Evolutionary conservation across 2,329 filamentous ascomycete species (phyloP).

Genomic region (Cladophialophora chaetospira): DNA sequence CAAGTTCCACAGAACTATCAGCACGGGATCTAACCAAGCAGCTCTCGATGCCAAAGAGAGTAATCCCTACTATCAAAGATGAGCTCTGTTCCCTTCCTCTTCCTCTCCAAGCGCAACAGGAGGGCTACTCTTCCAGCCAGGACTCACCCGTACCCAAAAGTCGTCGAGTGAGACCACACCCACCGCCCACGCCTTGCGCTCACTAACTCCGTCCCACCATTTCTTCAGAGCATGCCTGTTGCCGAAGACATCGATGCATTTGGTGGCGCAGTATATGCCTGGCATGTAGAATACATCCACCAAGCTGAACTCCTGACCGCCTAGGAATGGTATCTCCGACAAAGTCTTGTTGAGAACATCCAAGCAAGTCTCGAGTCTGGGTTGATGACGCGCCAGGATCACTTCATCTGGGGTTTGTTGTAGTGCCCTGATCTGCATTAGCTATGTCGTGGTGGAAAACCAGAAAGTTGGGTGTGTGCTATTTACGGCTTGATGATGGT

Average conservation of each 20-base stretch:
- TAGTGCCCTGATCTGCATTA: not conserved
- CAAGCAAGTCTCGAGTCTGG: slow-evolving; percentile 1
- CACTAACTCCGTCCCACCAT: slow-evolving; percentile 10
- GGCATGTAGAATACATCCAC: slow-evolving; percentile 15
- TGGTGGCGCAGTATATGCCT: not conserved
- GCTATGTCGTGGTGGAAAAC: not conserved
- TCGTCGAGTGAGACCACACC: slow-evolving; percentile 8
- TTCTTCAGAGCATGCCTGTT: not conserved
- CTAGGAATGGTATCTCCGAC: slow-evolving; percentile 2
- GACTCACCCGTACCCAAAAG: not conserved
- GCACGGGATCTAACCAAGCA: not conserved
- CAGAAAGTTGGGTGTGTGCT: not conserved
- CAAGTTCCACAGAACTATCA: no score
- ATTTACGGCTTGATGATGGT: slow-evolving; percentile 5
- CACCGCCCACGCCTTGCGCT: slow-evolving; percentile 8
- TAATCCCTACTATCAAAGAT: not conserved
- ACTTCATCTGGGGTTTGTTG: not conserved
- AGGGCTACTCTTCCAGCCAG: not conserved
- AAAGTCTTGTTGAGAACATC: slow-evolving; percentile 11
- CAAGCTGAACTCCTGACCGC: slow-evolving; percentile 5
- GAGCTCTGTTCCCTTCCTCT: not conserved
- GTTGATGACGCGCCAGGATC: slow-evolving; percentile 1
- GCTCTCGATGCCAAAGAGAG: not conserved
- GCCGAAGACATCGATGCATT: slow-evolving; percentile 3
- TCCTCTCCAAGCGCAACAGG: not conserved